Conservation (phyloP, 75 land plant species). For the Cryptomeria japonica region DNA sequence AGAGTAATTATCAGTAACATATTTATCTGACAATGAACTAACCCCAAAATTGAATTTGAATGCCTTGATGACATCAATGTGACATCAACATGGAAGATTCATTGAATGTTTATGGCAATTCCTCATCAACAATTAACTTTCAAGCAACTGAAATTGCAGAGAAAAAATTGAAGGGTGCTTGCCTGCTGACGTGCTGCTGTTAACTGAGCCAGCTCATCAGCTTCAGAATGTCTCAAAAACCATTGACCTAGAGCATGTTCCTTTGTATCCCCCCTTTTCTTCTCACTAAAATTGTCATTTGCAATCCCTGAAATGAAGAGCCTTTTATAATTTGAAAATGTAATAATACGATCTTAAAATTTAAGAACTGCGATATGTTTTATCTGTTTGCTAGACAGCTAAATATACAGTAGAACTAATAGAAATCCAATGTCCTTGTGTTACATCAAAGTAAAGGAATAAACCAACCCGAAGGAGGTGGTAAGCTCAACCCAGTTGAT, state of each 20-base stretch:
- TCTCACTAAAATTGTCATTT: slow-evolving; percentile 36
- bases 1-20: too few species aligned
- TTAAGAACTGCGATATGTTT: background rate
- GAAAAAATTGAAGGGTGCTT: background rate
- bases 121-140: background rate
- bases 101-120: background rate
- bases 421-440: background rate
- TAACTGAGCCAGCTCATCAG: slow-evolving; percentile 74
- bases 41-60: too few species aligned
- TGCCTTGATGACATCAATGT: too few species aligned
- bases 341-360: background rate
- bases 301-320: slow-evolving; percentile 18
- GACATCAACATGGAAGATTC: background rate
- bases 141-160: background rate
- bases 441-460: background rate
- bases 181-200: slow-evolving; percentile 93
- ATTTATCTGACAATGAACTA: too few species aligned
- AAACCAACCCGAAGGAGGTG: slow-evolving; percentile 47
- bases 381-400: background rate
- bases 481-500: slow-evolving; percentile 42
- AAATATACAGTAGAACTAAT: background rate
- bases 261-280: slow-evolving; percentile 86
- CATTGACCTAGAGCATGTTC: slow-evolving; percentile 77
- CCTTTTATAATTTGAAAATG: background rate
- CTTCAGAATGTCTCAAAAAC: slow-evolving; percentile 87